phyloP scores from a whole-genome alignment of 1,139 yeast species.

The Lodderomyces jiufengensis region DNA sequence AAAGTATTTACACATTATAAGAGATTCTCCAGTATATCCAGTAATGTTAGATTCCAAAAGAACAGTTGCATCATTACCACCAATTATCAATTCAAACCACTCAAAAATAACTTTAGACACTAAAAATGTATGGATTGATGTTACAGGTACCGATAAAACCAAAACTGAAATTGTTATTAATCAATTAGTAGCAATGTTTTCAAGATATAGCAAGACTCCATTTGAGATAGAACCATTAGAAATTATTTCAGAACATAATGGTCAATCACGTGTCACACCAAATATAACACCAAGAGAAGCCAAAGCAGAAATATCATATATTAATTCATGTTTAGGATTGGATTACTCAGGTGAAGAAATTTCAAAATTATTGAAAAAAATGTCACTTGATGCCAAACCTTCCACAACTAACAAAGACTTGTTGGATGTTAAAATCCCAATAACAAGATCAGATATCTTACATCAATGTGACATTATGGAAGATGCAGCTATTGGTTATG shows the following conservation, averaged over 20 bases:
- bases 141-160: slow-evolving; percentile 93
- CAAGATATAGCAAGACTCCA: slow-evolving; percentile 75
- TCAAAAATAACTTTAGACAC: slow-evolving; percentile 86
- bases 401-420: slow-evolving; percentile 46
- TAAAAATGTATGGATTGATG: slow-evolving; percentile 84
- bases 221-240: slow-evolving; percentile 86
- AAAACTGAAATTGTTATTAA: slow-evolving; percentile 89
- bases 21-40: slow-evolving; percentile 87
- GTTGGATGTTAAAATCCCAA: slow-evolving; percentile 75
- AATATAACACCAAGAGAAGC: slow-evolving; percentile 62
- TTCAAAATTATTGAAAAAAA: slow-evolving; percentile 62
- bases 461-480: slow-evolving; percentile 99
- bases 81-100: slow-evolving; percentile 90
- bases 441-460: slow-evolving; percentile 91
- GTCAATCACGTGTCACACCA: slow-evolving; percentile 75
- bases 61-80: slow-evolving; percentile 90
- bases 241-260: slow-evolving; percentile 79
- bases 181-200: slow-evolving; percentile 93
- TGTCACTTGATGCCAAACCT: slow-evolving; percentile 72
- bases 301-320: slow-evolving; percentile 76
- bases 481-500: slow-evolving; percentile 96
- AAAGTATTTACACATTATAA: slow-evolving; percentile 82
- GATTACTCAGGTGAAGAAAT: slow-evolving; percentile 67
- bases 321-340: slow-evolving; percentile 89
- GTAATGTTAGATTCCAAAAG: slow-evolving; percentile 78